Evolutionary conservation across 2,329 filamentous ascomycete genomes (phyloP).

Genomic region (Fusarium falciforme): DNA sequence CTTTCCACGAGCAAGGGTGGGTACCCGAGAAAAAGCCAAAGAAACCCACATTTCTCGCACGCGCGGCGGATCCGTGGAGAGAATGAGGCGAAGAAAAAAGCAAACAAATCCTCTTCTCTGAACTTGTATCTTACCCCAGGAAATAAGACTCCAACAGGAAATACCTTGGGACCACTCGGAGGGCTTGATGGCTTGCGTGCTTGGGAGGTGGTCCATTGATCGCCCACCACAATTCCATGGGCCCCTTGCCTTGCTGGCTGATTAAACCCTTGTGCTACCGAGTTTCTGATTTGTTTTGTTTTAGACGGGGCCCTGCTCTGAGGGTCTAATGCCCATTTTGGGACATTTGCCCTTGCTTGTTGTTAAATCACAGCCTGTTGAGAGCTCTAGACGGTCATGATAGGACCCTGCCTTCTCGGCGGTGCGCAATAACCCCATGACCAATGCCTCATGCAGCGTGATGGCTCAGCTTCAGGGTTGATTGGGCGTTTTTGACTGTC

Average conservation of each 20-base stretch:
- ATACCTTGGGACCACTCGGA: conserved; percentile 18
- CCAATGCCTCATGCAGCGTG: conserved; percentile 6
- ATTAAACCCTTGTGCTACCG: conserved; percentile 27
- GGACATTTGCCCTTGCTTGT: conserved; percentile 2
- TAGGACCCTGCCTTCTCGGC: neutral
- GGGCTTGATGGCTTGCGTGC: conserved; percentile 23
- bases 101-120: conserved; percentile 16
- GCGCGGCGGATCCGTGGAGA: neutral
- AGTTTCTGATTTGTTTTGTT: conserved; percentile 28
- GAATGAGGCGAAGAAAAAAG: conserved; percentile 19
- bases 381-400: neutral
- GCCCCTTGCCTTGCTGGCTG: conserved; percentile 18
- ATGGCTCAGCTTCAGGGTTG: conserved; percentile 8
- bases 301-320: conserved; percentile 3
- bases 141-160: conserved; percentile 21
- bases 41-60: neutral
- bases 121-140: conserved; percentile 38
- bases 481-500: conserved; percentile 2
- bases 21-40: neutral
- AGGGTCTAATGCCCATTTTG: conserved; percentile 11
- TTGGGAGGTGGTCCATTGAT: conserved; percentile 26
- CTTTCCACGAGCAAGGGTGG: conserved; percentile 18
- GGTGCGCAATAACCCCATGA: conserved; percentile 24
- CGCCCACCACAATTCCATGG: conserved; percentile 40
- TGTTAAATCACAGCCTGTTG: neutral